These are phyloP conservation scores for Pseudogymnoascus sp. DNA, from an alignment of 2,329 filamentous ascomycete genomes.

Conservation along the genomic window DNA sequence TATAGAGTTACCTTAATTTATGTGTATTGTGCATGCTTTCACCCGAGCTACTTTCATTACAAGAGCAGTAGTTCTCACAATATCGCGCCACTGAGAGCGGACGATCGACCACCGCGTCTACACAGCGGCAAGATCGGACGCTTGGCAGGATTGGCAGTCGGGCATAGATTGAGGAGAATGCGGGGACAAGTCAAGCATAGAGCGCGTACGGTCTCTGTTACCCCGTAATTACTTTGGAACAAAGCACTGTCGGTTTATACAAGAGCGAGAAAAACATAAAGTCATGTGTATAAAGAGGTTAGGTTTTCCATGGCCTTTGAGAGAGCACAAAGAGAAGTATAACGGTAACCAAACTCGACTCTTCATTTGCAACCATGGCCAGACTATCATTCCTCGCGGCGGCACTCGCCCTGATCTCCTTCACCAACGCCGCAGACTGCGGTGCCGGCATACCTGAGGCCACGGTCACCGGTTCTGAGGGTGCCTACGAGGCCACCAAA, in stretches of 20 bases:
- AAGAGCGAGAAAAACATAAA: not conserved
- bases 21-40: not conserved
- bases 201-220: not conserved
- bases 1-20: not conserved
- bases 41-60: not conserved
- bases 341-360: not conserved
- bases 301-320: not conserved
- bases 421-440: slow-evolving; percentile 37
- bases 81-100: not conserved
- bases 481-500: slow-evolving; percentile 38
- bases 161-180: not conserved
- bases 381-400: slow-evolving; percentile 32
- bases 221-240: not conserved
- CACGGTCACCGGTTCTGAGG: slow-evolving; percentile 39
- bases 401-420: slow-evolving; percentile 35
- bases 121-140: not conserved
- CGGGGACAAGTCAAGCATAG: not conserved
- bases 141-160: slow-evolving; percentile 2
- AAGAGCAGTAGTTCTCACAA: not conserved
- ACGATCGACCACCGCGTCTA: not conserved
- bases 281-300: not conserved
- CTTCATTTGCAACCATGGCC: slow-evolving; percentile 28
- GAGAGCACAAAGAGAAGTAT: not conserved
- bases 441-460: slow-evolving; percentile 41
- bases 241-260: not conserved